Evolutionary conservation across 2,329 filamentous ascomycete species (phyloP).

Genomic region (Fusarium nematophilum): DNA sequence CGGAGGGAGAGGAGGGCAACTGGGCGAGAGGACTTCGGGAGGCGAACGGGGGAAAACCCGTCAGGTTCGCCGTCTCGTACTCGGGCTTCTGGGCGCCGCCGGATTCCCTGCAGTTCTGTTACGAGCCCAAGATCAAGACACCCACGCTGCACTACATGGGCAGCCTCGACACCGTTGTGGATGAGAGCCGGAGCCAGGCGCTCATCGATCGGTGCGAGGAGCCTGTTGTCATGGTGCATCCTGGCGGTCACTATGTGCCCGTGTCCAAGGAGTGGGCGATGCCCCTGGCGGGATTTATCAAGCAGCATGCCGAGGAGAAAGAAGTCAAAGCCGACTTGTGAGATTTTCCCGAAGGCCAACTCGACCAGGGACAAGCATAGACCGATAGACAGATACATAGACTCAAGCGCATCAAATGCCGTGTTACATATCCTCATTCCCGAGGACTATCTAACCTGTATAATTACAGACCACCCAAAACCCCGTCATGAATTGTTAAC

Average conservation of each 20-base stretch:
- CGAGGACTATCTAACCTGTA: constrained; percentile 51
- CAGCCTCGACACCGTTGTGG: constrained; percentile 87
- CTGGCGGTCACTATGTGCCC: constrained; percentile 91
- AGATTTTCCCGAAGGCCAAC: background rate
- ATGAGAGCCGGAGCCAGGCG: constrained; percentile 75
- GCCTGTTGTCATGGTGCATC: constrained; percentile 73
- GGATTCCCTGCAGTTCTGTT: constrained; percentile 70
- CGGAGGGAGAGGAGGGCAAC: constrained; percentile 44
- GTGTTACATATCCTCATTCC: constrained; percentile 47
- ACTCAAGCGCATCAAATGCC: constrained; percentile 41
- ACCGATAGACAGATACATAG: constrained; percentile 40
- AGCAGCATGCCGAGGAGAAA: constrained; percentile 49
- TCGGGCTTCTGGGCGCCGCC: constrained; percentile 79
- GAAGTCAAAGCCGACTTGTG: constrained; percentile 43
- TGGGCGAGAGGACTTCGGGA: constrained; percentile 61
- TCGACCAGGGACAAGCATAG: constrained; percentile 4
- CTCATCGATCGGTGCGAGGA: constrained; percentile 74
- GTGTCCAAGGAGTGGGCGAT: constrained; percentile 83
- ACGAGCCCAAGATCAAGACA: constrained; percentile 79
- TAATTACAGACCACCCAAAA: constrained; percentile 47
- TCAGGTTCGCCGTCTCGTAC: constrained; percentile 80
- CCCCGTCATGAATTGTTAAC: constrained; percentile 43
- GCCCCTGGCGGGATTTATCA: constrained; percentile 79
- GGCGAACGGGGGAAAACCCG: constrained; percentile 61
- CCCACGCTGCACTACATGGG: constrained; percentile 86